These are phyloP conservation scores for Phialophora expanda DNA, from an alignment of 2,329 filamentous ascomycete genomes.

Conservation along the genomic window DNA sequence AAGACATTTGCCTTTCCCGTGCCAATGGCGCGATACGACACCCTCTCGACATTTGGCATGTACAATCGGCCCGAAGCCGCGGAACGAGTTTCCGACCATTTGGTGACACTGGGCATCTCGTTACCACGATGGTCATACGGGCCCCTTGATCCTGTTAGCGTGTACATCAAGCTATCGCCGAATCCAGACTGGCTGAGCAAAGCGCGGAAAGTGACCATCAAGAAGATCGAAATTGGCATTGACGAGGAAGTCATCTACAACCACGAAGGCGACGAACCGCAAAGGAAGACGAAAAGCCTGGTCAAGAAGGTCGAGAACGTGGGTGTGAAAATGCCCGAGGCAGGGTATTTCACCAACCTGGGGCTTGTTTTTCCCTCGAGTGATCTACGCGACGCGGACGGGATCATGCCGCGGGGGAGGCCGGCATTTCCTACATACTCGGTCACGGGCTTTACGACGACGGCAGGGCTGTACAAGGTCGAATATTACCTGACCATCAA, in stretches of 20 bases:
- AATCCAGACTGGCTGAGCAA: slow-evolving; percentile 92
- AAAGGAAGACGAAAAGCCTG: slow-evolving; percentile 84
- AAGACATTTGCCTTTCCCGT: slow-evolving; percentile 91
- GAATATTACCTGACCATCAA: slow-evolving; percentile 96
- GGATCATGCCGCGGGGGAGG: slow-evolving; percentile 82
- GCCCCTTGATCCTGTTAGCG: slow-evolving; percentile 89
- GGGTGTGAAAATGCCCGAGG: slow-evolving; percentile 83
- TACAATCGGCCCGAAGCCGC: slow-evolving; percentile 95
- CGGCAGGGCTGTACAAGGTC: slow-evolving; percentile 94
- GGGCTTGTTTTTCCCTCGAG: slow-evolving; percentile 89
- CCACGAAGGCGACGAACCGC: slow-evolving; percentile 93
- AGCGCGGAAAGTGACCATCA: slow-evolving; percentile 88
- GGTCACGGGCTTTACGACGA: slow-evolving; percentile 89
- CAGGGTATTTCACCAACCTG: slow-evolving; percentile 90
- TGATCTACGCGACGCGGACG: slow-evolving; percentile 83
- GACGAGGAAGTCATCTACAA: slow-evolving; percentile 99
- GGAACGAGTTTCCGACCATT: slow-evolving; percentile 82
- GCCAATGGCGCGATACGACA: slow-evolving; percentile 91
- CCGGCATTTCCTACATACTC: slow-evolving; percentile 87
- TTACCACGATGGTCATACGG: slow-evolving; percentile 96
- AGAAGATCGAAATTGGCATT: slow-evolving; percentile 89
- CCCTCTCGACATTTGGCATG: slow-evolving; percentile 97
- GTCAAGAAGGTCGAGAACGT: slow-evolving; percentile 82
- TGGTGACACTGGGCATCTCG: slow-evolving; percentile 89
- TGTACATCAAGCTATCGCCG: slow-evolving; percentile 91